Evolutionary conservation across 139 green algal genomes (phyloP).

Genomic region (Desmodesmus armatus): DNA sequence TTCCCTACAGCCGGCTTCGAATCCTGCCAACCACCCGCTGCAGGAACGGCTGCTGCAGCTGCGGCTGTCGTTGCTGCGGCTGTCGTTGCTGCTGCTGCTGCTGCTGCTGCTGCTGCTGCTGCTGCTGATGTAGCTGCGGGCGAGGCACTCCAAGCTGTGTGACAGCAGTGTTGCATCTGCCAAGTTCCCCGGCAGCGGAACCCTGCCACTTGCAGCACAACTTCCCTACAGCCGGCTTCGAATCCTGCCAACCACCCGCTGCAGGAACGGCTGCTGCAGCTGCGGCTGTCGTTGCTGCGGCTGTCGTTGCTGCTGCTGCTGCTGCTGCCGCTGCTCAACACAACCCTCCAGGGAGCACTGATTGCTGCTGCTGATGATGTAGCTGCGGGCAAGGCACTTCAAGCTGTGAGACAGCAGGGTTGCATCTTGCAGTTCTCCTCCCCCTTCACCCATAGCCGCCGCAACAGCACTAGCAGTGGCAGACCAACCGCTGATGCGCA

Average conservation of each 20-base stretch:
- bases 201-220: too few species aligned
- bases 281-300: too few species aligned
- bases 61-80: too few species aligned
- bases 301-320: not conserved
- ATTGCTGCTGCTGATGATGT: not conserved
- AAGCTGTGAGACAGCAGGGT: not conserved
- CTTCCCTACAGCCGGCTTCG: not conserved
- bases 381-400: not conserved
- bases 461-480: not conserved
- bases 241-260: not conserved
- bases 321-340: too few species aligned
- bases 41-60: constrained; percentile 1
- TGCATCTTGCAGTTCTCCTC: not conserved
- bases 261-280: not conserved
- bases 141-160: too few species aligned
- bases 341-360: too few species aligned
- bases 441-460: not conserved
- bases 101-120: not conserved
- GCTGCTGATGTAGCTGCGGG: too few species aligned
- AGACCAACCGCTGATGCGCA: too few species aligned
- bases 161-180: too few species aligned
- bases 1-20: not conserved
- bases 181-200: too few species aligned
- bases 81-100: too few species aligned
- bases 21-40: constrained; percentile 5